Evolutionary conservation across 768 basidiomycete genomes (phyloP), one percentile per base, ranked within the genome.

Genomic region (Russula compacta): DNA sequence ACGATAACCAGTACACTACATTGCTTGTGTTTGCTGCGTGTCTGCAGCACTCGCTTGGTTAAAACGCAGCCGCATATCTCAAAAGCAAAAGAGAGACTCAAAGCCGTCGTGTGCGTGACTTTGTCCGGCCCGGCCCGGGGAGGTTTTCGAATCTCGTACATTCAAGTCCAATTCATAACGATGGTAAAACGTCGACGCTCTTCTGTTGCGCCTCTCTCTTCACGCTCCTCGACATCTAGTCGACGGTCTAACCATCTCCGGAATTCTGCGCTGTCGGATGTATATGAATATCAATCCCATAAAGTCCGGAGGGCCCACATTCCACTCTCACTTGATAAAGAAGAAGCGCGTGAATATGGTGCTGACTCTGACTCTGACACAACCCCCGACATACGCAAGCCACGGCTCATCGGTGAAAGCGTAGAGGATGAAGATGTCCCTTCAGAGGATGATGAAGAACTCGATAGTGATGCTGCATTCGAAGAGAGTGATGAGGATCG

Each of bases 401-500:
- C 69, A 46, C 65, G 67, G 54, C 52, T 58, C 53, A 78, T 90
- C 65, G 83, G 67, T 40, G 66, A 72, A 63, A 69, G 68, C 49
- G 74, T 69, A 15, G 73, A 70, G 12, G 63, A 68, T 7, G 72
- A 68, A 12, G 64, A 69, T 49, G 60, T 73, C 3, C 64, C 78
- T 38, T 83, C 81, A 62, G 83, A 74, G 1, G 88, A 94, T 64
- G 92, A 94, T 68, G 90, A 93, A 68, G 90, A 93, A 62, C 81
- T 93, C 48, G 88, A 91, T 61, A 87, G 85, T 64, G 92, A 94
- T 67, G 85, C 78, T 63, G 92, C 89, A 1, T 89, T 91, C 61
- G 88, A 90, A 63, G 87, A 89, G 69, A 84, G 81, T 58, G 90
- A 91, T 38, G 85, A 85, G 59, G 90, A 93, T n/a, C 75, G 78